Percentiles rank a stretch among this genome's conserved stretches.
phyloP scores from a whole-genome alignment of 495 filamentous ascomycete genomes.

The Letharia lupina region DNA sequence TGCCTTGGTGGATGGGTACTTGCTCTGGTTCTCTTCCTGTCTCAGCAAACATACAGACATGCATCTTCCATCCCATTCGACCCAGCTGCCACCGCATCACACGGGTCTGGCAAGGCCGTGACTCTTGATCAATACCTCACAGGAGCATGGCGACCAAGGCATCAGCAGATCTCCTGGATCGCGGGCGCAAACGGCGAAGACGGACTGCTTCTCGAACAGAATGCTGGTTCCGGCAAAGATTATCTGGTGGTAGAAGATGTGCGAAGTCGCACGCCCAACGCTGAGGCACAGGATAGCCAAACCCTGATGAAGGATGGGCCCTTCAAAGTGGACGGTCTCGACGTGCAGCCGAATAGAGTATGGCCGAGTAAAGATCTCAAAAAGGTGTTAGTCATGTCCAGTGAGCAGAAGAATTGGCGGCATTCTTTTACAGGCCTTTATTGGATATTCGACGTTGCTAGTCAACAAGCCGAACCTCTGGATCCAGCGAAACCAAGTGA shows the following conservation, averaged over 20 bases:
- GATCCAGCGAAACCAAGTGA: constrained; percentile 59
- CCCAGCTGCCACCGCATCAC: constrained; percentile 53
- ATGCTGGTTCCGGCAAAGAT: constrained; percentile 48
- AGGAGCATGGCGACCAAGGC: constrained; percentile 60
- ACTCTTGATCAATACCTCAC: constrained; percentile 71
- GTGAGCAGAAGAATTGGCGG: constrained; percentile 68
- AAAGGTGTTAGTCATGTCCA: constrained; percentile 71
- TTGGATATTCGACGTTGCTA: constrained; percentile 89
- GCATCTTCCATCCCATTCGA: constrained; percentile 55
- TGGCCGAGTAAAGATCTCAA: constrained; percentile 78
- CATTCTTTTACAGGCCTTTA: constrained; percentile 78
- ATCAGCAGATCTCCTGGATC: constrained; percentile 80
- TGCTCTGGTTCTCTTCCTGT: constrained; percentile 67
- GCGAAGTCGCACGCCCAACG: constrained; percentile 44
- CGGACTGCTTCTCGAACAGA: constrained; percentile 64
- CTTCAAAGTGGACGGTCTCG: constrained; percentile 49
- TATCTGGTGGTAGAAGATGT: constrained; percentile 87
- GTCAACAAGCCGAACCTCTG: constrained; percentile 68
- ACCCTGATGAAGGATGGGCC: constrained; percentile 64
- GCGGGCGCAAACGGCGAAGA: constrained; percentile 77
- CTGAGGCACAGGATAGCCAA: constrained; percentile 39
- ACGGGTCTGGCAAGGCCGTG: constrained; percentile 65
- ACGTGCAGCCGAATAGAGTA: constrained; percentile 45
- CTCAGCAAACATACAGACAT: constrained; percentile 55
- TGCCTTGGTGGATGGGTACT: constrained; percentile 72